These are phyloP conservation scores for Spirogloea muscicola DNA, from an alignment of 139 green algal species.

Conservation along the genomic window DNA sequence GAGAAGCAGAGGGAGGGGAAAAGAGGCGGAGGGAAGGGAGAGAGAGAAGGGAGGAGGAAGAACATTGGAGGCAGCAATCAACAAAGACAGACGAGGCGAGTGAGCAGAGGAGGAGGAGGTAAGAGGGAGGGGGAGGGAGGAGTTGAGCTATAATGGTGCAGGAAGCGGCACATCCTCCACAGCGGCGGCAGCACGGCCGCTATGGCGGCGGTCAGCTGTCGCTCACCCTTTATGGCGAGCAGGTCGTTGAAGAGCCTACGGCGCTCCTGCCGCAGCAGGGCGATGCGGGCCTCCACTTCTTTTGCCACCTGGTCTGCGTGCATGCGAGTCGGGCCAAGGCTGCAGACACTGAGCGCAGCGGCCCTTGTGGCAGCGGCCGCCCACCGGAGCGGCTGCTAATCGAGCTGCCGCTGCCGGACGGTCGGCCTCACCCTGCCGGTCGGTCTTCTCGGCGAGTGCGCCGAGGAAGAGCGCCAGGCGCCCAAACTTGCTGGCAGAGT, in stretches of 20 bases:
- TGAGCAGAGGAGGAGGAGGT: no score
- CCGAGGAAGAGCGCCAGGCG: conserved; percentile 20
- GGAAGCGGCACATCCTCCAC: no score
- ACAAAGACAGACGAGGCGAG: no score
- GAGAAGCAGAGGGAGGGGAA: background rate
- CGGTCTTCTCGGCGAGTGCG: conserved; percentile 23
- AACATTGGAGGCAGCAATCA: no score
- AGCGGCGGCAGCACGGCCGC: no score
- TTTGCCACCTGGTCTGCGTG: conserved; percentile 20
- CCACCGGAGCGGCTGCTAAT: no score
- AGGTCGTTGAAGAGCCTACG: conserved; percentile 45
- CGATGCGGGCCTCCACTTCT: conserved; percentile 24
- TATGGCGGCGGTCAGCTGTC: no score
- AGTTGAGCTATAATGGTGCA: background rate
- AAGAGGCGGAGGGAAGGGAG: background rate
- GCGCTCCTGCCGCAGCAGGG: conserved; percentile 31
- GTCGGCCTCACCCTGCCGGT: conserved; percentile 23
- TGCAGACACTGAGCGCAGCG: no score
- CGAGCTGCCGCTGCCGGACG: no score
- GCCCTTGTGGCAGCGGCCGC: no score
- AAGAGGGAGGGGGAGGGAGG: background rate
- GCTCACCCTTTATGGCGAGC: conserved; percentile 35
- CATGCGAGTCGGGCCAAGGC: no score
- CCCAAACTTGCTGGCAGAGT: conserved; percentile 25
- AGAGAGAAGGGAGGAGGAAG: background rate